phyloP scores from a whole-genome alignment of 495 filamentous ascomycete species.

The Amniculicola lignicola region DNA sequence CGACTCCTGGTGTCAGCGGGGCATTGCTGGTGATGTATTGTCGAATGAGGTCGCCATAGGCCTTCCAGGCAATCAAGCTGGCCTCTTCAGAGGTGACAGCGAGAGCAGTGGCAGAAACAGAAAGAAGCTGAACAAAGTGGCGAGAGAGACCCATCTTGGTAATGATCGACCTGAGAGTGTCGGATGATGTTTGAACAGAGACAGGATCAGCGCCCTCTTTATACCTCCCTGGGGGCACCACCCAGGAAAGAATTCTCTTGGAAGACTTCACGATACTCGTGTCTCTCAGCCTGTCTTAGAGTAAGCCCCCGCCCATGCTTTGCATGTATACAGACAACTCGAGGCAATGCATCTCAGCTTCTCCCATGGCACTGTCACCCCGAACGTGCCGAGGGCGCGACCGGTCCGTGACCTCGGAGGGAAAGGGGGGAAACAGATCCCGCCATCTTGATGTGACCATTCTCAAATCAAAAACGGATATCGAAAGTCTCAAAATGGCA shows the following conservation, averaged over 20 bases:
- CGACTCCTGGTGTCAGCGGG: background rate
- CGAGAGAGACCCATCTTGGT: slow-evolving; percentile 8
- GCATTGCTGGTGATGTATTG: background rate
- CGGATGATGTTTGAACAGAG: background rate
- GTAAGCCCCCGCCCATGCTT: too few species aligned
- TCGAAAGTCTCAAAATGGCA: background rate
- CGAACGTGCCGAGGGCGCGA: background rate
- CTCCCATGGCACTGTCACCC: slow-evolving; percentile 1
- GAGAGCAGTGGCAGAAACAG: background rate
- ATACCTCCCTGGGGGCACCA: background rate
- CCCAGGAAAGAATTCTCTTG: background rate
- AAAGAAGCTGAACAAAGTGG: slow-evolving; percentile 9
- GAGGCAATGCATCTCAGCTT: slow-evolving; percentile 6
- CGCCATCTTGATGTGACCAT: background rate
- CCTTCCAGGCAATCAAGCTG: slow-evolving; percentile 17
- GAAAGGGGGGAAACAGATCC: too few species aligned
- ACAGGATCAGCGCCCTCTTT: background rate
- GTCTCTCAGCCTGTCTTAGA: background rate
- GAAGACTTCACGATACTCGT: background rate
- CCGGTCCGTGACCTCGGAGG: too few species aligned
- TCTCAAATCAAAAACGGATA: background rate
- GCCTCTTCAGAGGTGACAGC: slow-evolving; percentile 11
- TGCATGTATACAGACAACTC: background rate
- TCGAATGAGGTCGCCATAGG: slow-evolving; percentile 7
- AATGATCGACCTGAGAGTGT: background rate